phyloP scores from a whole-genome alignment of 441 rosid genomes.

The Raphanus hybrid region DNA sequence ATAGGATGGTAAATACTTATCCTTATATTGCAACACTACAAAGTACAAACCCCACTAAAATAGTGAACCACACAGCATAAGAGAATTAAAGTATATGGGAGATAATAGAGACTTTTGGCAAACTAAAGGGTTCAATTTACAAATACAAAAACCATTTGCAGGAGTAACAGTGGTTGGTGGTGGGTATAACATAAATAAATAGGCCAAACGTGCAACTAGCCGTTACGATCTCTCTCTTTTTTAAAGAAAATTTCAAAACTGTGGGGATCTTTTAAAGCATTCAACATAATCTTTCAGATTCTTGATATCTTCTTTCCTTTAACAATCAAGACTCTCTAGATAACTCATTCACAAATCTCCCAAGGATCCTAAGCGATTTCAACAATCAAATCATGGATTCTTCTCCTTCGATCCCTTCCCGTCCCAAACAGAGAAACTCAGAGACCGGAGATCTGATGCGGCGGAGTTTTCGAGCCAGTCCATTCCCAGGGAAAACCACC shows the following conservation, averaged over 20 bases:
- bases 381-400: conserved; percentile 48
- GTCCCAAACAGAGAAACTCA: conserved; percentile 53
- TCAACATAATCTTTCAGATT: conserved; percentile 29
- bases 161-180: background rate
- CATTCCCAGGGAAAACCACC: conserved; percentile 53
- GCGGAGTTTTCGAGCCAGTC: conserved; percentile 68
- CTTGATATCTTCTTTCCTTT: conserved; percentile 34
- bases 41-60: background rate
- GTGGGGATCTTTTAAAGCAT: conserved; percentile 18
- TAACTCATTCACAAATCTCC: background rate
- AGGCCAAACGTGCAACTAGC: conserved; percentile 25
- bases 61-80: background rate
- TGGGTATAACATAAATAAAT: conserved; percentile 2
- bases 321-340: conserved; percentile 5
- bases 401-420: conserved; percentile 41
- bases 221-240: conserved; percentile 28
- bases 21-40: background rate
- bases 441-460: conserved; percentile 65
- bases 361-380: background rate
- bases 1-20: background rate
- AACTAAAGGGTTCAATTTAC: background rate
- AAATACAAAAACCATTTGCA: conserved; percentile 5
- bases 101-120: background rate
- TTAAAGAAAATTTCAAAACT: conserved; percentile 25
- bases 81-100: background rate